Base-by-base conservation (phyloP, 352 stramenopile species). In the Pilasporangium apinafurcum region DNA sequence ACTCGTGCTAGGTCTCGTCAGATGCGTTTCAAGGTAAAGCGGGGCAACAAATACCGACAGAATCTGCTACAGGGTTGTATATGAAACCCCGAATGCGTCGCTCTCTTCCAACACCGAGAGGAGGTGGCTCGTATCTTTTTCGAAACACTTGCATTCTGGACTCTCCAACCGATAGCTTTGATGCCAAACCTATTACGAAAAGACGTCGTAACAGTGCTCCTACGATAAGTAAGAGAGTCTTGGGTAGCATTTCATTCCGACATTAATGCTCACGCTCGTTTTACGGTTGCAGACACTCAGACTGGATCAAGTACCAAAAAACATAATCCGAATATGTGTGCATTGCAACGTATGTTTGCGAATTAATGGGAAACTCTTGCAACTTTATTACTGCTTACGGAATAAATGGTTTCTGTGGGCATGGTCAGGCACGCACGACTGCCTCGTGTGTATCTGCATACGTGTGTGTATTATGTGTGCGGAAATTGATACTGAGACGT, bases 341-440 rank as follows among this genome's bases (percentile, higher is more conserved):
- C 56, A 7, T 53, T 83, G 8, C 70, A 81, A 43, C 62, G 68
- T 17, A 77, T 83, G 65, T 81, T 81, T 34, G 58, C 51, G 8
- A 46, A 40, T n/a, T 36, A 49, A 44, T 41, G n/a, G n/a, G n/a
- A n/a, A n/a, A n/a, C n/a, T n/a, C n/a, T n/a, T n/a, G n/a, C n/a
- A n/a, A n/a, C n/a, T n/a, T n/a, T n/a, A n/a, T n/a, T n/a, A n/a
- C n/a, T n/a, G n/a, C n/a, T n/a, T n/a, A n/a, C n/a, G n/a, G n/a
- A n/a, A n/a, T n/a, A n/a, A n/a, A n/a, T n/a, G n/a, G n/a, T n/a
- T n/a, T n/a, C n/a, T n/a, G n/a, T n/a, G n/a, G n/a, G n/a, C n/a
- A n/a, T n/a, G n/a, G n/a, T n/a, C n/a, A n/a, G n/a, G n/a, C n/a
- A n/a, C n/a, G n/a, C n/a, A n/a, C n/a, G n/a, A n/a, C n/a, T n/a